Base-by-base conservation (phyloP, 345 rosid genomes). In the Aquilaria yunnanensis region DNA sequence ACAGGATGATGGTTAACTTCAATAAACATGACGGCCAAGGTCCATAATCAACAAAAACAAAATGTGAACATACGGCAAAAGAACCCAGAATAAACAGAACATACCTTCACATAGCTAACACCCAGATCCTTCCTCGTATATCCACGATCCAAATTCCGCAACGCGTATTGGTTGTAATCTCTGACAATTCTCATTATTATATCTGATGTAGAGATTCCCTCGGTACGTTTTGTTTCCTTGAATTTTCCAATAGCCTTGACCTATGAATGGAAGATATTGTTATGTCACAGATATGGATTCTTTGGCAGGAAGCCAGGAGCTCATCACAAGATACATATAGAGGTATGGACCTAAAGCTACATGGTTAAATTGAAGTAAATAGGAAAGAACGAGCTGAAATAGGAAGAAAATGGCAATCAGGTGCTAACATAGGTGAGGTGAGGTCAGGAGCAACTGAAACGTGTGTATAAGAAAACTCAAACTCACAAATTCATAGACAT, bases 401-500 rank as follows among this genome's bases (percentile, higher is more conserved):
- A 23, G 23, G 23, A 46, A 53, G 32, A 34, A 57, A 13, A 41
- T 59, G 29, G n/a, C 23, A 43, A 31, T 45, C 6, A 45, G 23
- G 23, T 11, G 51, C 52, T 47, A 32, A 52, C 16, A 37, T 10
- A 2, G 47, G 34, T 51, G 9, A 12, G 43, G 2, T 41, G 14
- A 12, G 31, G 48, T 49, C 60, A 50, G 9, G 23, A 16, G 16
- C 14, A 48, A 33, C 29, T 16, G 30, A 52, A n/a, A 23, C 23
- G 23, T 23, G 23, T 23, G 23, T 23, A 23, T 1, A 23, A 23
- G 4, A 52, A 14, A 52, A 33, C 47, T 53, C 34, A 49, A 30
- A 67, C 92, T 81, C 76, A 83, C 92, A 78, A 77, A 86, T 78
- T 86, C 92, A 70, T 86, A 83, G 54, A 83, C 92, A 78, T 83